Evolutionary conservation across 2,329 filamentous ascomycete genomes (phyloP).

Genomic region (Exophiala dermatitidis): DNA sequence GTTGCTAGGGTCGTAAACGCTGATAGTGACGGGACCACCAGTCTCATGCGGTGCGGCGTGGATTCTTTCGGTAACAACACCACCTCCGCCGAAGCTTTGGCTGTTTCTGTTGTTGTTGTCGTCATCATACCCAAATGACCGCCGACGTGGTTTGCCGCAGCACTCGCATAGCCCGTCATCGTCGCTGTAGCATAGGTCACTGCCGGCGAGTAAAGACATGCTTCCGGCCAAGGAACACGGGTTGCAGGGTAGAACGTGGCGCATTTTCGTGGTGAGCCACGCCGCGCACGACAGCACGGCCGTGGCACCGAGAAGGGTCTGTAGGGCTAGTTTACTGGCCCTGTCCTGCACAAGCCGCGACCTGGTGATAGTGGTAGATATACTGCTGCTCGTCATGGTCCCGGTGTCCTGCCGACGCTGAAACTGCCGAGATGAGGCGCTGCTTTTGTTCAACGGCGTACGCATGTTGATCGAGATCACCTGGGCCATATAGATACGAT

Average conservation of each 20-base stretch:
- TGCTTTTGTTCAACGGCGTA: neutral
- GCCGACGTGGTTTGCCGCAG: conserved; percentile 25
- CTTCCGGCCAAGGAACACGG: conserved; percentile 24
- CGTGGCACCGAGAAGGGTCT: conserved; percentile 24
- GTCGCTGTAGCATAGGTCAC: conserved; percentile 22
- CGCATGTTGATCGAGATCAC: conserved; percentile 26
- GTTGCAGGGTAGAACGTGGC: conserved; percentile 23
- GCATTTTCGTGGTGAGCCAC: conserved; percentile 24
- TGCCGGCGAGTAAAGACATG: conserved; percentile 27
- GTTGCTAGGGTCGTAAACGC: neutral
- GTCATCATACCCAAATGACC: conserved; percentile 14
- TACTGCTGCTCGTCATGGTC: conserved; percentile 5
- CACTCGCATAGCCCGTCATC: conserved; percentile 25
- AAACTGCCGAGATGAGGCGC: conserved; percentile 6
- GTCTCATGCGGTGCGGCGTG: conserved; percentile 17
- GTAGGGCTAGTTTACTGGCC: conserved; percentile 22
- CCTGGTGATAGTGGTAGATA: conserved; percentile 18
- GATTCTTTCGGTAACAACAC: conserved; percentile 15
- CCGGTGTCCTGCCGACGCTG: conserved; percentile 7
- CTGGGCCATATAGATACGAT: conserved; percentile 26
- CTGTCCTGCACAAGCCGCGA: conserved; percentile 25
- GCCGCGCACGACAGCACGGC: conserved; percentile 12
- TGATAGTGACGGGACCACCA: neutral
- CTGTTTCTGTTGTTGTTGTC: neutral
- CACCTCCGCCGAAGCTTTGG: too few species aligned